Evolutionary conservation across 345 rosid species (phyloP).

Genomic region (Dipteronia sinensis): DNA sequence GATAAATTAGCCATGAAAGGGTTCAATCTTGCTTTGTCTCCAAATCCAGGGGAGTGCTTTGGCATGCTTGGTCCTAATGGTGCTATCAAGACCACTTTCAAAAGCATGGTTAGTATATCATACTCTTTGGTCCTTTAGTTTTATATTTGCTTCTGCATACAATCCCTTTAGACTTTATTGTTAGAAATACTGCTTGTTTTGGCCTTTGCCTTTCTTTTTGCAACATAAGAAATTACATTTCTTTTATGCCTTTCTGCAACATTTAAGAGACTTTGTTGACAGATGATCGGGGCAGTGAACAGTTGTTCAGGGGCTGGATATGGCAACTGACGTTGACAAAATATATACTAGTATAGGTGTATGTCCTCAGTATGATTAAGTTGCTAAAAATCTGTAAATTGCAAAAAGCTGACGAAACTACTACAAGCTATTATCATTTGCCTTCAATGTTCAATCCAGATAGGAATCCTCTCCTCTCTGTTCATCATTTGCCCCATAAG

Average conservation of each 20-base stretch:
- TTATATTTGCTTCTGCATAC: too few species aligned
- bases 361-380: slow-evolving; percentile 96
- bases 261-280: slow-evolving; percentile 9
- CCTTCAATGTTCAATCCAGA: too few species aligned
- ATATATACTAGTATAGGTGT: slow-evolving; percentile 94
- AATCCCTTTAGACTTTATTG: too few species aligned
- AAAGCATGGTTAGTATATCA: slow-evolving; percentile 70
- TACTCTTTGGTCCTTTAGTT: background rate
- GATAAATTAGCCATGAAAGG: too few species aligned
- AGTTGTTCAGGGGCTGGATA: slow-evolving; percentile 70
- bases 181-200: too few species aligned
- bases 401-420: too few species aligned
- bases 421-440: too few species aligned
- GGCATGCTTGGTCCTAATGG: slow-evolving; percentile 99
- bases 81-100: slow-evolving; percentile 93
- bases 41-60: slow-evolving; percentile 78
- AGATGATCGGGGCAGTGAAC: slow-evolving; percentile 94
- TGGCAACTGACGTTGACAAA: slow-evolving; percentile 79
- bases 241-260: too few species aligned
- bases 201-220: too few species aligned
- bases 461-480: too few species aligned
- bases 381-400: background rate
- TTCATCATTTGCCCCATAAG: too few species aligned
- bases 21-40: slow-evolving; percentile 80
- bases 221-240: too few species aligned